A percentile compares a stretch with the other conserved stretches of the same genome.
These are phyloP conservation scores for Trypanosoma congolense DNA, from an alignment of 208 protist species.

Conservation along the genomic window DNA sequence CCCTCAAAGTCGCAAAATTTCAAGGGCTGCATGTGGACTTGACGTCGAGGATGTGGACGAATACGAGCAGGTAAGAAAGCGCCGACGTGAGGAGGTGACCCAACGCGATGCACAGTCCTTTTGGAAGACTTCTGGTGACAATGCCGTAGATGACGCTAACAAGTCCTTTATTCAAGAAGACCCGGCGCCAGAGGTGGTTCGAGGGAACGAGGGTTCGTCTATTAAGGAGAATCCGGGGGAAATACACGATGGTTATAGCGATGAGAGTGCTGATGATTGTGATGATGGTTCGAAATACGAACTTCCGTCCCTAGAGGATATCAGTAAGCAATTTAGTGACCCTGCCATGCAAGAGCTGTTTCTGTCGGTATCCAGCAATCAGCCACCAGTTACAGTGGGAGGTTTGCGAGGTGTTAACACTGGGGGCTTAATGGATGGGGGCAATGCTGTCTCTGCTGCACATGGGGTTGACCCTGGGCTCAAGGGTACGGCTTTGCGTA, in stretches of 20 bases:
- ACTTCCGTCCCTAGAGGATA: constrained; percentile 76
- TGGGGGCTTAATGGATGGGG: not conserved
- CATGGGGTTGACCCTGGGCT: constrained; percentile 4
- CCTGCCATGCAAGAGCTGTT: constrained; percentile 80
- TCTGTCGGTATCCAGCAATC: constrained; percentile 58
- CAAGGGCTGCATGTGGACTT: constrained; percentile 7
- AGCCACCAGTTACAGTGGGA: constrained; percentile 8
- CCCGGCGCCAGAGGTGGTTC: constrained; percentile 5
- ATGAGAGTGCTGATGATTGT: constrained; percentile 10
- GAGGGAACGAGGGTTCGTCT: constrained; percentile 2
- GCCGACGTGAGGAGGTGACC: constrained; percentile 19
- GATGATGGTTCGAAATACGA: constrained; percentile 26
- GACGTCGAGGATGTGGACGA: constrained; percentile 12
- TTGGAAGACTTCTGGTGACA: constrained; percentile 8
- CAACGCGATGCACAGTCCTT: constrained; percentile 13
- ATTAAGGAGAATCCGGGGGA: constrained; percentile 22
- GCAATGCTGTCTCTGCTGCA: constrained; percentile 11
- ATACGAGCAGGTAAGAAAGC: constrained; percentile 3
- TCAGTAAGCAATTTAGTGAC: constrained; percentile 75
- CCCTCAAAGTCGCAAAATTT: not conserved
- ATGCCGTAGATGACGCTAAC: constrained; percentile 1
- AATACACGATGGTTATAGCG: constrained; percentile 33
- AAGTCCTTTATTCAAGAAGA: constrained; percentile 11
- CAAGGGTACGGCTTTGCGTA: constrained; percentile 27
- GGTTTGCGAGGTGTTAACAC: constrained; percentile 10